Evolutionary conservation across 2,329 filamentous ascomycete genomes (phyloP).

Genomic region (Aspergillus spinulosporus): DNA sequence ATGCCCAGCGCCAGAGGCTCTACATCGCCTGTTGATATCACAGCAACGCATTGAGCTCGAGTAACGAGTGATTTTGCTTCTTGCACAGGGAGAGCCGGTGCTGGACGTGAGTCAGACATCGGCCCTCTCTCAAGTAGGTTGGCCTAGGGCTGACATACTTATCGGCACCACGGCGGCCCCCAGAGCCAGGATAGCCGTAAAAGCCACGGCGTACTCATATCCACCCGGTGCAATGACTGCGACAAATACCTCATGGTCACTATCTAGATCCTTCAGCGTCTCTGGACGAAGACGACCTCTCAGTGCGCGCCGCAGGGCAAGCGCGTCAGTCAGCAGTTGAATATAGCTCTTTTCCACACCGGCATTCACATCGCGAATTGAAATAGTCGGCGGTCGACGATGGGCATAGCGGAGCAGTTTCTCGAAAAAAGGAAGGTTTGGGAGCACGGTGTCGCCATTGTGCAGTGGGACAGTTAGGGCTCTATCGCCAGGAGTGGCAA

Average conservation of each 20-base stretch:
- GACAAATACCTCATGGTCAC: conserved; percentile 36
- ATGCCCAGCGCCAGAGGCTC: conserved; percentile 10
- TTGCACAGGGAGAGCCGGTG: conserved; percentile 30
- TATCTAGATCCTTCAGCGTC: conserved; percentile 23
- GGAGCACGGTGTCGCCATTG: conserved; percentile 30
- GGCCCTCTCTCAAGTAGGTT: background rate
- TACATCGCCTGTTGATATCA: conserved; percentile 25
- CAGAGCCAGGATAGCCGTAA: conserved; percentile 35
- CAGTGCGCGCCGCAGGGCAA: conserved; percentile 30
- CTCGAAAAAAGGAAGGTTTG: conserved; percentile 36
- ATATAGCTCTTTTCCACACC: conserved; percentile 35
- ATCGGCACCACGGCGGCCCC: conserved; percentile 39
- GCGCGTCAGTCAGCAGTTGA: conserved; percentile 35
- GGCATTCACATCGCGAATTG: conserved; percentile 36
- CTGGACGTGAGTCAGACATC: conserved; percentile 14
- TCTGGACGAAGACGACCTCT: conserved; percentile 17
- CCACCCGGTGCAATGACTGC: conserved; percentile 38
- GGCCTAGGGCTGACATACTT: conserved; percentile 21
- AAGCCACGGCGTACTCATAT: conserved; percentile 40
- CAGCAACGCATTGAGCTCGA: conserved; percentile 24
- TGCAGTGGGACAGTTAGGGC: conserved; percentile 28
- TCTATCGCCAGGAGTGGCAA: conserved; percentile 17
- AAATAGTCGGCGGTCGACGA: conserved; percentile 25
- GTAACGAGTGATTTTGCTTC: conserved; percentile 36
- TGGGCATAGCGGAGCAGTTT: conserved; percentile 34